Conservation (phyloP, 1,139 yeast species). For the Arxiozyma bovina region DNA sequence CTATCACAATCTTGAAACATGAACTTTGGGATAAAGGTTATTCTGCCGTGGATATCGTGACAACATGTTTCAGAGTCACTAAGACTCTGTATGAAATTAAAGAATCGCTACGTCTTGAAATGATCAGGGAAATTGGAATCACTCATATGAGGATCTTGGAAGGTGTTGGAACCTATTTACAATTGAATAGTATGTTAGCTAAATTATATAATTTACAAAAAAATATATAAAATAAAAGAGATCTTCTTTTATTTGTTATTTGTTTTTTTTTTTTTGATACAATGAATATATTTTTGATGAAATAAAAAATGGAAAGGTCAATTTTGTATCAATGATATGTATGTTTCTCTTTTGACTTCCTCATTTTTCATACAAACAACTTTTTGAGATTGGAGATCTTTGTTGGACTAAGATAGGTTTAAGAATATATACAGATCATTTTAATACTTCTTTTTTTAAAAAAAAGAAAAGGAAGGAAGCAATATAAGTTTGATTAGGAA, state of each 20-base stretch:
- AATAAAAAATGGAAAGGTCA: no score
- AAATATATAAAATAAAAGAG: not conserved
- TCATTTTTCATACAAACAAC: no score
- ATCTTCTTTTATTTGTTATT: not conserved
- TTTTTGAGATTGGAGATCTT: no score
- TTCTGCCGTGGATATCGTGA: conserved; percentile 84
- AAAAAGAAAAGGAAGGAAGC: not conserved
- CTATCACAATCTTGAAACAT: conserved; percentile 55
- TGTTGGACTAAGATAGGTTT: not conserved
- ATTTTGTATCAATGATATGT: no score
- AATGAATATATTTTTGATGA: no score
- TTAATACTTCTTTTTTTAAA: no score
- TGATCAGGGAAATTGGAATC: conserved; percentile 79
- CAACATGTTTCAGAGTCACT: conserved; percentile 82
- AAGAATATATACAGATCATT: no score
- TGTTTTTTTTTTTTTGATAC: not conserved
- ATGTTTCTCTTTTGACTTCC: no score
- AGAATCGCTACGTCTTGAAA: conserved; percentile 61
- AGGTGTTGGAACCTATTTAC: conserved; percentile 84
- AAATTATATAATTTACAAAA: conserved; percentile 33
- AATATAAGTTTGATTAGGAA: not conserved
- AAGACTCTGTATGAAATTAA: conserved; percentile 61
- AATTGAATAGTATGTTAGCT: conserved; percentile 74
- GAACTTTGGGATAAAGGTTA: conserved; percentile 83
- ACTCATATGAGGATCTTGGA: conserved; percentile 87